Base-by-base conservation (phyloP, 1,139 yeast genomes). In the Taiozyma sp. region DNA sequence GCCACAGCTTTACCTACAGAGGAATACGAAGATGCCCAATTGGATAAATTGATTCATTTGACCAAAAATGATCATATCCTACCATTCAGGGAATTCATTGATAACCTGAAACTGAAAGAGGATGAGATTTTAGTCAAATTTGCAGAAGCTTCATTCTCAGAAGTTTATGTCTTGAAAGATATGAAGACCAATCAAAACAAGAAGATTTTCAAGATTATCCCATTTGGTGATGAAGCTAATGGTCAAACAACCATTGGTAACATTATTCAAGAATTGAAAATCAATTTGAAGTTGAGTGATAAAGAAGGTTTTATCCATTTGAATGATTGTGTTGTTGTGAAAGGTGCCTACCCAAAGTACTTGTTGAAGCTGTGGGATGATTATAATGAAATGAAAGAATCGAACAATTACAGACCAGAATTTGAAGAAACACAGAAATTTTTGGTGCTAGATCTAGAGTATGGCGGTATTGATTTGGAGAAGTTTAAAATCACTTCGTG, bases 401-500 rank as follows among this genome's bases (percentile, higher is more conserved):
- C 72, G 6, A 67, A 64, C 43, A 73, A 68, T 53, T 60, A 47
- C 11, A 56, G 70, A 46, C 70, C 72, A 7, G 76, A 73, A 51
- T 62, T 57, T 50, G 57, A 58, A n/a, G 58, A 57, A 4, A 57
- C 61, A 43, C 83, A 79, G 59, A 57, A 68, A 30, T 78, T 68
- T 55, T 67, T 80, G 51, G 62, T 79, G 11, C 59, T 79, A 53
- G 71, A 74, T 29, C 63, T 77, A 53, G 73, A 74, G 43, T 68
- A 75, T 56, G 77, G 75, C 6, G 85, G 85, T 19, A 57, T 64
- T 4, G 76, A 76, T 51, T 64, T 80, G 39, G 78, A 76, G 55
- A 69, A 70, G 43, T 76, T 69, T 54, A 62, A 64, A 44, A 56
- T 81, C 32, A 61, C 61, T 28, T 70, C 71, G 41, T 82, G 85